Percentiles rank a stretch among this genome's conserved stretches.
These are phyloP conservation scores for Apiospora arundinis DNA, from an alignment of 2,329 filamentous ascomycete genomes.

Conservation along the genomic window DNA sequence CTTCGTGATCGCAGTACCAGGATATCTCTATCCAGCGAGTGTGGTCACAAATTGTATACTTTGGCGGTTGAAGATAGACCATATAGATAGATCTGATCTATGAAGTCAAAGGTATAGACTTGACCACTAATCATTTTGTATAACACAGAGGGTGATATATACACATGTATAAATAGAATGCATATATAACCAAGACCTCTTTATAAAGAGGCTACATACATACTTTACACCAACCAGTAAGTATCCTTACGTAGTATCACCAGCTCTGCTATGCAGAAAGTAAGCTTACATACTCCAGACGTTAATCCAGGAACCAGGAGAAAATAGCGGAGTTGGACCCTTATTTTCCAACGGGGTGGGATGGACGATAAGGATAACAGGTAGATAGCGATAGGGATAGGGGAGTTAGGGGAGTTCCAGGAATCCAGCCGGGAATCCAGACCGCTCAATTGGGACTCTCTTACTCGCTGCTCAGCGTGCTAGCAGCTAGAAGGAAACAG, in stretches of 20 bases:
- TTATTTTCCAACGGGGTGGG: slow-evolving; percentile 5
- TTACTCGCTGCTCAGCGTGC: background rate
- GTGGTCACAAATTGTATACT: too few relatives aligned
- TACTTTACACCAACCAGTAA: too few relatives aligned
- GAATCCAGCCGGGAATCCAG: background rate
- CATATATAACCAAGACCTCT: too few relatives aligned
- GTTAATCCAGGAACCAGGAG: background rate
- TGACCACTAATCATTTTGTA: too few relatives aligned
- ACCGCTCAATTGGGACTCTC: slow-evolving; percentile 14
- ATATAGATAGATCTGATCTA: too few relatives aligned
- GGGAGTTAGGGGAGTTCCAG: background rate
- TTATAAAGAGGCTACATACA: too few relatives aligned
- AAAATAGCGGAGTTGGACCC: slow-evolving; percentile 8
- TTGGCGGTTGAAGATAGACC: too few relatives aligned
- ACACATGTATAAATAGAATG: too few relatives aligned
- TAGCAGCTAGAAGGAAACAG: background rate
- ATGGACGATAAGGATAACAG: background rate
- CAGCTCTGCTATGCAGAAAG: background rate
- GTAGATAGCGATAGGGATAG: background rate
- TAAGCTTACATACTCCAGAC: slow-evolving; percentile 5
- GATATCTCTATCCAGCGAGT: too few relatives aligned
- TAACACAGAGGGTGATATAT: too few relatives aligned
- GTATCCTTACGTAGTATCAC: too few relatives aligned
- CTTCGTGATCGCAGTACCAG: background rate
- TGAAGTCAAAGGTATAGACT: too few relatives aligned